Percentiles rank a stretch among this genome's conserved stretches.
Evolutionary conservation across 2,329 filamentous ascomycete species (phyloP).

Genomic region (Neoscytalidium dimidiatum): DNA sequence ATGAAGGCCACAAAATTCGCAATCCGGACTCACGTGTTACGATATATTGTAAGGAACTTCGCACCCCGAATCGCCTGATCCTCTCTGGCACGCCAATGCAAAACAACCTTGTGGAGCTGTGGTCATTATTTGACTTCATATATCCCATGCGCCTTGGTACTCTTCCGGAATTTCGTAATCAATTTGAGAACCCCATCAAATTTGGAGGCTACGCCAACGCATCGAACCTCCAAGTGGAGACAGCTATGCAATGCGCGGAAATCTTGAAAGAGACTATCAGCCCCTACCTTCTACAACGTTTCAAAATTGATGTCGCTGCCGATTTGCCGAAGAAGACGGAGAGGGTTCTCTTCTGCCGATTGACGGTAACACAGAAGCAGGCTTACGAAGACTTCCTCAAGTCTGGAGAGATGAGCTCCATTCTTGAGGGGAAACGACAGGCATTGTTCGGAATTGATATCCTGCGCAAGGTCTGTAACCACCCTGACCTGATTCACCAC

Average conservation of each 20-base stretch:
- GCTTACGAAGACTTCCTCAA: slow-evolving; percentile 79
- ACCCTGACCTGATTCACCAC: slow-evolving; percentile 83
- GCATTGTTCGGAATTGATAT: slow-evolving; percentile 89
- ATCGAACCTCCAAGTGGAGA: slow-evolving; percentile 90
- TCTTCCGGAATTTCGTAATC: slow-evolving; percentile 82
- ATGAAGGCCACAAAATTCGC: slow-evolving; percentile 97
- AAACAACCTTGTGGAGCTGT: slow-evolving; percentile 91
- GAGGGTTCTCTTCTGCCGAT: slow-evolving; percentile 92
- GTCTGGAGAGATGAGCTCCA: slow-evolving; percentile 84
- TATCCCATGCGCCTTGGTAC: slow-evolving; percentile 95
- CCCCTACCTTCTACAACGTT: slow-evolving; percentile 86
- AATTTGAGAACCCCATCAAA: slow-evolving; percentile 93
- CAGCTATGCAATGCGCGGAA: slow-evolving; percentile 89
- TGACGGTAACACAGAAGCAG: slow-evolving; percentile 76
- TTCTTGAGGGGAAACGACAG: slow-evolving; percentile 72
- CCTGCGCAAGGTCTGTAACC: slow-evolving; percentile 94
- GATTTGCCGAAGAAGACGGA: slow-evolving; percentile 96
- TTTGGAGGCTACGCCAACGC: slow-evolving; percentile 95
- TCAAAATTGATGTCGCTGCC: slow-evolving; percentile 91
- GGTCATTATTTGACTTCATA: slow-evolving; percentile 97
- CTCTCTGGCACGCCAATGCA: slow-evolving; percentile 97
- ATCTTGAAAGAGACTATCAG: slow-evolving; percentile 92
- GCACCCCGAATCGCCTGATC: slow-evolving; percentile 87
- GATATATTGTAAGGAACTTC: slow-evolving; percentile 90
- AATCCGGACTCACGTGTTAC: slow-evolving; percentile 96